These are phyloP conservation scores for Teratosphaeria epicoccoides DNA, from an alignment of 2,329 filamentous ascomycete genomes.

Conservation along the genomic window DNA sequence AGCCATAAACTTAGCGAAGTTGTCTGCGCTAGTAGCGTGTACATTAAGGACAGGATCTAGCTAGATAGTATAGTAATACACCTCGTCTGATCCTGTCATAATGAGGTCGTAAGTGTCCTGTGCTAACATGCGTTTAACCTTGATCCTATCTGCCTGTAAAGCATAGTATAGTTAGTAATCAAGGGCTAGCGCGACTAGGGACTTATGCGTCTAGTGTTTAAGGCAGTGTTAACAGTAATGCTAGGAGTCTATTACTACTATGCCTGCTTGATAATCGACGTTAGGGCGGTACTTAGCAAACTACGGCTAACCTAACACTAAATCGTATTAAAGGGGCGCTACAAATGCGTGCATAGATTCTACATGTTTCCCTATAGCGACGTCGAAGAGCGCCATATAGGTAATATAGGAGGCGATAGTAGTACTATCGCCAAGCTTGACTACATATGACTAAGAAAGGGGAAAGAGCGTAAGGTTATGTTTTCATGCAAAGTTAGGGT, in stretches of 20 bases:
- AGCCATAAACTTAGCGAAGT: not conserved
- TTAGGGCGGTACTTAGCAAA: not conserved
- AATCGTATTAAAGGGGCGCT: not conserved
- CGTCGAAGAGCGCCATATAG: not conserved
- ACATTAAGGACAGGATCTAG: not conserved
- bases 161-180: not conserved
- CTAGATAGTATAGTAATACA: not conserved
- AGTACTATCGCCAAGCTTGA: too few relatives aligned
- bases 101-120: not conserved
- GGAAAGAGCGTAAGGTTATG: not conserved
- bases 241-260: not conserved
- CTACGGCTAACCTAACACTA: not conserved
- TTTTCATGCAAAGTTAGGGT: not conserved
- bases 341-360: not conserved
- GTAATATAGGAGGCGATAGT: not conserved
- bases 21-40: not conserved
- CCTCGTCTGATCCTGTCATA: not conserved
- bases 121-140: not conserved
- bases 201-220: not conserved
- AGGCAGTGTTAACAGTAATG: not conserved
- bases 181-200: not conserved
- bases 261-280: not conserved
- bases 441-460: not conserved
- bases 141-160: not conserved
- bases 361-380: not conserved